Conservation (phyloP, 805 yeast species). For the Lipomyces anomalus region DNA sequence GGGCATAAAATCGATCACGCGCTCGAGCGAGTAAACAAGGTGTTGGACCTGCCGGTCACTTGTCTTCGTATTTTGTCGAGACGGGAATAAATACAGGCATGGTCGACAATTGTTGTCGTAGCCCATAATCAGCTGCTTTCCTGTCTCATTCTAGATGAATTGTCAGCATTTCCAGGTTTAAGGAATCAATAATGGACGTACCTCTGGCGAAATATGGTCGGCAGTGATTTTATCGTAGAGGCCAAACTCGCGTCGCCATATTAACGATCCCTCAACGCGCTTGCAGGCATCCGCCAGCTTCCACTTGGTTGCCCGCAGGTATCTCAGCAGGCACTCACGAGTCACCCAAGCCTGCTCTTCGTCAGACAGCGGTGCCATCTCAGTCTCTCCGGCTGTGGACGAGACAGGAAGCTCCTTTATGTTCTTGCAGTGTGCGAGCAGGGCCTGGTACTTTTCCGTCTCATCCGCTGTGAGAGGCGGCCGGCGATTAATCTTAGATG, state of each 20-base stretch:
- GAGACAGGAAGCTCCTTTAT: constrained; percentile 44
- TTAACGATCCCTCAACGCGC: constrained; percentile 69
- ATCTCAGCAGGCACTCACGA: constrained; percentile 82
- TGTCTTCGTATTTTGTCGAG: constrained; percentile 91
- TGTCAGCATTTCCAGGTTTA: constrained; percentile 31
- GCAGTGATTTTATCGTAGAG: constrained; percentile 42
- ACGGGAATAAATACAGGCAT: constrained; percentile 85
- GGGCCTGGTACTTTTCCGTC: constrained; percentile 52
- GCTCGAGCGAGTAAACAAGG: constrained; percentile 84
- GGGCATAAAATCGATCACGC: constrained; percentile 92
- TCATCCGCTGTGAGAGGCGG: constrained; percentile 49
- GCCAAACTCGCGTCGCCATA: constrained; percentile 95
- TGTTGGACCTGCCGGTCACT: constrained; percentile 93
- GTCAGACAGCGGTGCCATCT: constrained; percentile 36
- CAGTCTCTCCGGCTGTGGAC: constrained; percentile 35
- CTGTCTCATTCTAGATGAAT: constrained; percentile 73
- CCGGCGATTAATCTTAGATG: no score
- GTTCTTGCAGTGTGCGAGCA: constrained; percentile 56
- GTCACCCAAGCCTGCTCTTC: constrained; percentile 89
- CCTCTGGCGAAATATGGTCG: constrained; percentile 30
- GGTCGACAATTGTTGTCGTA: constrained; percentile 88
- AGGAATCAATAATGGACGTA: constrained; percentile 1
- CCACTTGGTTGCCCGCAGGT: constrained; percentile 94
- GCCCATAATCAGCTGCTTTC: constrained; percentile 88
- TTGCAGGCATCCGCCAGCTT: constrained; percentile 58